Conservation (phyloP, 495 filamentous ascomycete genomes). For the Talaromyces nanjingensis region DNA sequence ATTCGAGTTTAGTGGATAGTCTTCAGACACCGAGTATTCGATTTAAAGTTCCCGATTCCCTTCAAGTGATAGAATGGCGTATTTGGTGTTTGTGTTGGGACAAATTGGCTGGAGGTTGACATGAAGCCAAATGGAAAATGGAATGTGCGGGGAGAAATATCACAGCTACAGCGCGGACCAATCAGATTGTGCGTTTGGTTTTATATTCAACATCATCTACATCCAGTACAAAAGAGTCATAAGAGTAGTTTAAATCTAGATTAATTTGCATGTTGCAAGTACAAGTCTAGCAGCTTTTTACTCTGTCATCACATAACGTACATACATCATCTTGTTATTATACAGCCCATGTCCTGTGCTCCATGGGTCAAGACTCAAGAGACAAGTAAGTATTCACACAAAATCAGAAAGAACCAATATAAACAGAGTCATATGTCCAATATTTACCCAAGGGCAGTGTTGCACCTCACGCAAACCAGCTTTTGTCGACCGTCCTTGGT, state of each 20-base stretch:
- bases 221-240: background rate
- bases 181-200: background rate
- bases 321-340: background rate
- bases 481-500: slow-evolving; percentile 37
- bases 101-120: background rate
- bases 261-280: background rate
- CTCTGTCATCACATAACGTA: background rate
- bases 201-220: background rate
- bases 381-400: background rate
- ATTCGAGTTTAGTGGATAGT: background rate
- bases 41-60: background rate
- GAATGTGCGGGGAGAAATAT: slow-evolving; percentile 6
- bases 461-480: slow-evolving; percentile 48
- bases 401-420: background rate
- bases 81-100: background rate
- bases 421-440: background rate
- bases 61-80: background rate
- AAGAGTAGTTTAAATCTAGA: background rate
- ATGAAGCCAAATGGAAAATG: background rate
- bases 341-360: background rate
- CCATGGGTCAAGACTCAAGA: background rate
- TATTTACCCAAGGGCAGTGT: slow-evolving; percentile 14
- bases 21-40: background rate
- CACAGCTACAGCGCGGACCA: background rate
- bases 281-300: background rate